Conservation (phyloP, 1,284 basidiomycete species). For the Trichosporon inkin region DNA sequence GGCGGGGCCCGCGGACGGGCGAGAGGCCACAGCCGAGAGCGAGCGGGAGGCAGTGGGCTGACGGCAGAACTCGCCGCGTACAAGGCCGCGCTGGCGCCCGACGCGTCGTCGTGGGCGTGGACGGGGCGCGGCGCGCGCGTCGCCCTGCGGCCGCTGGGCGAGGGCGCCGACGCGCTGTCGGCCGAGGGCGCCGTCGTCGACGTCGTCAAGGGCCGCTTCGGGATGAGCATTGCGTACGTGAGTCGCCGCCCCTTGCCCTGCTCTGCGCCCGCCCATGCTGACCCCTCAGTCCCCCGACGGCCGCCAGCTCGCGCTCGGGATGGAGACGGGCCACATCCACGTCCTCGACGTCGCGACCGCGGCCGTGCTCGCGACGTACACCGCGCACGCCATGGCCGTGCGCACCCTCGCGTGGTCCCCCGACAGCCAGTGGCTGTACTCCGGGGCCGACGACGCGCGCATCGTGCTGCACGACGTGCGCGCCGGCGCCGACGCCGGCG, state of each 20-base stretch:
- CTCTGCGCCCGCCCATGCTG: too few relatives aligned
- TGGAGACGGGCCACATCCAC: slow-evolving; percentile 74
- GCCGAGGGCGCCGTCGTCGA: slow-evolving; percentile 52
- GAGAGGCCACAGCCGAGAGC: too few relatives aligned
- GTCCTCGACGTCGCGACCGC: slow-evolving; percentile 69
- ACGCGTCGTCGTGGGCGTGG: slow-evolving; percentile 67
- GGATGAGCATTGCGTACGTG: slow-evolving; percentile 73
- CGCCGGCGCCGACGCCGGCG: slow-evolving; percentile 34
- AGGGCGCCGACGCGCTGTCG: slow-evolving; percentile 56
- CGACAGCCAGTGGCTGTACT: slow-evolving; percentile 70
- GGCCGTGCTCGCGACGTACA: slow-evolving; percentile 64
- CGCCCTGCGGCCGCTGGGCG: slow-evolving; percentile 44
- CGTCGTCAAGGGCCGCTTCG: slow-evolving; percentile 71
- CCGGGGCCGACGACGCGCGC: slow-evolving; percentile 81
- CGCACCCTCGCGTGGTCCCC: slow-evolving; percentile 77
- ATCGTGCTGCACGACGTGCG: slow-evolving; percentile 78
- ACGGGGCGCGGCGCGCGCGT: slow-evolving; percentile 71
- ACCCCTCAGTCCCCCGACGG: slow-evolving; percentile 88
- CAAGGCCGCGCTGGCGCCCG: slow-evolving; percentile 73
- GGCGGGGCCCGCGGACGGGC: too few relatives aligned
- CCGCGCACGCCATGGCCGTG: slow-evolving; percentile 78
- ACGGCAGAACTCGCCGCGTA: slow-evolving; percentile 58
- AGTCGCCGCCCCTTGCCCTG: too few relatives aligned
- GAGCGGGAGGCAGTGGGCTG: neutral
- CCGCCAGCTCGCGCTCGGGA: slow-evolving; percentile 66